phyloP scores from a whole-genome alignment of 805 yeast genomes.

The Metschnikowia corniflorae region DNA sequence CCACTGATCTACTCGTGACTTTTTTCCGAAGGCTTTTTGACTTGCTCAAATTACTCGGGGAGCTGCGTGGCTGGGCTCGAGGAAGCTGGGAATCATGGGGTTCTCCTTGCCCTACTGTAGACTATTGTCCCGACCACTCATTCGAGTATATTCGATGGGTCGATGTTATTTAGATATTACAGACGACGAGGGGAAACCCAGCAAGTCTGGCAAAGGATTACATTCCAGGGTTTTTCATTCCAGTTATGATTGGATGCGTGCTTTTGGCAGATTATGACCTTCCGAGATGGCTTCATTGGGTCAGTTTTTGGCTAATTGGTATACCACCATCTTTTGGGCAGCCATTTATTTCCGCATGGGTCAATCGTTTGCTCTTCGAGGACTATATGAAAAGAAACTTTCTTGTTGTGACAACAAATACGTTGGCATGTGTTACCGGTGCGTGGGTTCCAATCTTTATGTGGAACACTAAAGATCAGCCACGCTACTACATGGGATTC shows the following conservation, averaged over 20 bases:
- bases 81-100: background rate
- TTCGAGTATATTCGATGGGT: too few species aligned
- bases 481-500: constrained; percentile 32
- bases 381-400: constrained; percentile 35
- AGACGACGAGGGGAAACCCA: too few species aligned
- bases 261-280: constrained; percentile 47
- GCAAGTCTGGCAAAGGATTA: too few species aligned
- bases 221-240: constrained; percentile 35
- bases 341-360: constrained; percentile 56
- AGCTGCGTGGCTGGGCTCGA: too few species aligned
- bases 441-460: constrained; percentile 40
- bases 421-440: constrained; percentile 36
- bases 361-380: constrained; percentile 42
- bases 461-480: constrained; percentile 36
- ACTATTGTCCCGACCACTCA: too few species aligned
- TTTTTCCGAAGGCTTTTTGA: too few species aligned
- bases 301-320: constrained; percentile 45
- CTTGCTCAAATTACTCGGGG: too few species aligned
- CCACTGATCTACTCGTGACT: too few species aligned
- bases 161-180: too few species aligned
- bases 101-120: too few species aligned
- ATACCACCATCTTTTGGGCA: constrained; percentile 51
- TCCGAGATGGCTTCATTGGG: constrained; percentile 48
- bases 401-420: constrained; percentile 36
- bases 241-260: constrained; percentile 40